These are phyloP conservation scores for Tylopilus orsonianus DNA, from an alignment of 1,284 basidiomycete genomes.

Conservation along the genomic window DNA sequence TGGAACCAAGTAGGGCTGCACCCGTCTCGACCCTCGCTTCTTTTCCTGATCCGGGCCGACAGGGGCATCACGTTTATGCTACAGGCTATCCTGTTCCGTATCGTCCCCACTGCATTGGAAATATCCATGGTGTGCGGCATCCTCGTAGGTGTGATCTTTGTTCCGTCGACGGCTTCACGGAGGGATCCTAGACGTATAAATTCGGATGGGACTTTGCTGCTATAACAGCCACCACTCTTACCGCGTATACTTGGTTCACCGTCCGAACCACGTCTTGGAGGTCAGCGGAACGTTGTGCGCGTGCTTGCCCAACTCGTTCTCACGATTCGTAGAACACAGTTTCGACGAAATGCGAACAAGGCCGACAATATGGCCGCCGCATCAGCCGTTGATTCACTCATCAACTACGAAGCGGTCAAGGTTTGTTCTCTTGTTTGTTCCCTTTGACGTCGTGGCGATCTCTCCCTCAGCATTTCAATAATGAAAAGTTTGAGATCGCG, in stretches of 20 bases:
- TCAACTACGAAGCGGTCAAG: slow-evolving; percentile 99
- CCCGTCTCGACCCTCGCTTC: neutral
- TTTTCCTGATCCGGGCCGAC: slow-evolving; percentile 8
- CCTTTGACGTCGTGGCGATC: neutral
- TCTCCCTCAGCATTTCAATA: slow-evolving; percentile 85
- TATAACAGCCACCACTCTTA: slow-evolving; percentile 85
- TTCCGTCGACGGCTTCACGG: neutral
- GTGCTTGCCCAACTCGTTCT: slow-evolving; percentile 1
- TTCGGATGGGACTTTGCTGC: slow-evolving; percentile 97
- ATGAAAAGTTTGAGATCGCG: slow-evolving; percentile 87
- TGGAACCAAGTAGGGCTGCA: slow-evolving; percentile 78
- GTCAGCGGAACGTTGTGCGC: slow-evolving; percentile 42
- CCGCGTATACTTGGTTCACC: slow-evolving; percentile 96
- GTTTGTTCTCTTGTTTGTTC: slow-evolving; percentile 38
- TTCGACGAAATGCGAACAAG: slow-evolving; percentile 92
- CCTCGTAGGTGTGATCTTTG: slow-evolving; percentile 49
- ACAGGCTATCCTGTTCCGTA: slow-evolving; percentile 92
- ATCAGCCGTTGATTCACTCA: slow-evolving; percentile 90
- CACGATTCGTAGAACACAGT: slow-evolving; percentile 69
- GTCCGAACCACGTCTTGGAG: slow-evolving; percentile 95
- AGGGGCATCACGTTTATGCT: slow-evolving; percentile 97
- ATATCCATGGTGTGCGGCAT: slow-evolving; percentile 98
- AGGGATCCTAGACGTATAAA: slow-evolving; percentile 75
- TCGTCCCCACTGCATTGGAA: slow-evolving; percentile 94
- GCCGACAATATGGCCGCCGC: slow-evolving; percentile 97